Conservation (phyloP, 768 basidiomycete genomes). For the Suillus subaureus region DNA sequence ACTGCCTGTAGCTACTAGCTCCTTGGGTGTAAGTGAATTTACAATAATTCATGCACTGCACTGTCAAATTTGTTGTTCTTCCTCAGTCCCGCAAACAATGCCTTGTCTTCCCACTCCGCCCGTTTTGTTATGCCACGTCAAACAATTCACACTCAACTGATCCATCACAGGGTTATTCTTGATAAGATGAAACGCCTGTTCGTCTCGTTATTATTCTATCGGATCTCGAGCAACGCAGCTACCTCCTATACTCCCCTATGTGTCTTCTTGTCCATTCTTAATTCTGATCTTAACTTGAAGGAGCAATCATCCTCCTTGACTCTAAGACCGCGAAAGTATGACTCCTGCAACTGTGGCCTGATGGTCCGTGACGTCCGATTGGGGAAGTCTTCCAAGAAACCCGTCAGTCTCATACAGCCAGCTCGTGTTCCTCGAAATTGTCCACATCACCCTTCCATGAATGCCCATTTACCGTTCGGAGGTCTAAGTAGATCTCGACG, state of each 20-base stretch:
- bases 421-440: not conserved
- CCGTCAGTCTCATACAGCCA: not conserved
- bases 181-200: not conserved
- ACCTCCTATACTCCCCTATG: slow-evolving; percentile 2
- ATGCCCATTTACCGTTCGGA: not conserved
- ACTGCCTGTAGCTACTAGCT: not conserved
- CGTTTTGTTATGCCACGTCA: slow-evolving; percentile 8
- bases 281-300: not conserved
- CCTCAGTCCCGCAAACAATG: not conserved
- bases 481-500: not conserved
- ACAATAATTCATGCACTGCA: not conserved
- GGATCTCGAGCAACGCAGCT: not conserved
- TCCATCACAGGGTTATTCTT: slow-evolving; percentile 9
- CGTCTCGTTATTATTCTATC: not conserved
- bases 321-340: not conserved
- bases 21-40: not conserved
- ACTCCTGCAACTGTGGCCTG: not conserved
- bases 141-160: slow-evolving; percentile 8
- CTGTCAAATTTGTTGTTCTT: not conserved
- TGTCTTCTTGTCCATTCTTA: not conserved
- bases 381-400: not conserved
- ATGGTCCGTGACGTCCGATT: not conserved
- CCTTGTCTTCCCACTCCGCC: slow-evolving; percentile 4
- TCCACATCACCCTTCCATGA: not conserved
- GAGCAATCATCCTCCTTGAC: not conserved